phyloP scores from a whole-genome alignment of 2,329 filamentous ascomycete genomes.

The Colletotrichum caudatum region DNA sequence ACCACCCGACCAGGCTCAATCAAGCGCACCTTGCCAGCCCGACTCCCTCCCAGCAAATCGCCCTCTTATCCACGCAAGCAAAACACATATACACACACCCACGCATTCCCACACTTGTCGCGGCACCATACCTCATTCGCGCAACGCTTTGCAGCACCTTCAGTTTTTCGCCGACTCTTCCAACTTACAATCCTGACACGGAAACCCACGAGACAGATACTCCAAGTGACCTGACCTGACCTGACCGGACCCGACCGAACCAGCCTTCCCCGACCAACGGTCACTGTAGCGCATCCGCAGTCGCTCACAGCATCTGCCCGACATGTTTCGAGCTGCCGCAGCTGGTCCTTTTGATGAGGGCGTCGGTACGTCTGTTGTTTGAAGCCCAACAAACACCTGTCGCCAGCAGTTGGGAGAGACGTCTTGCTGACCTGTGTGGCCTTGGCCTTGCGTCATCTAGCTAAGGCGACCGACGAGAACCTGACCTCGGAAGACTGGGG shows the following conservation, averaged over 20 bases:
- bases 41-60: not conserved
- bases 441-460: conserved; percentile 50
- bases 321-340: conserved; percentile 71
- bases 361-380: conserved; percentile 61
- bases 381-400: not conserved
- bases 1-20: conserved; percentile 23
- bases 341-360: conserved; percentile 69
- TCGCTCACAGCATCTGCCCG: conserved; percentile 45
- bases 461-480: conserved; percentile 95
- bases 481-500: conserved; percentile 84
- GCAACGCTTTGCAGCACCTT: not conserved
- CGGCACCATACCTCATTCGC: not conserved
- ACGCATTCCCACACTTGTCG: not conserved
- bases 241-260: conserved; percentile 1
- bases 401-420: no score
- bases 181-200: conserved; percentile 1
- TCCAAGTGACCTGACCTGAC: not conserved
- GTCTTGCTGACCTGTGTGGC: not conserved
- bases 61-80: not conserved
- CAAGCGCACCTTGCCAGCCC: not conserved
- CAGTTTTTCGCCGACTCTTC: not conserved
- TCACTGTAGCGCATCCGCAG: conserved; percentile 23
- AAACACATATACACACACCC: not conserved
- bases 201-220: not conserved
- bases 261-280: not conserved